Base-by-base conservation (phyloP, 116 monocot species). In the Trichopus zeylanicus region DNA sequence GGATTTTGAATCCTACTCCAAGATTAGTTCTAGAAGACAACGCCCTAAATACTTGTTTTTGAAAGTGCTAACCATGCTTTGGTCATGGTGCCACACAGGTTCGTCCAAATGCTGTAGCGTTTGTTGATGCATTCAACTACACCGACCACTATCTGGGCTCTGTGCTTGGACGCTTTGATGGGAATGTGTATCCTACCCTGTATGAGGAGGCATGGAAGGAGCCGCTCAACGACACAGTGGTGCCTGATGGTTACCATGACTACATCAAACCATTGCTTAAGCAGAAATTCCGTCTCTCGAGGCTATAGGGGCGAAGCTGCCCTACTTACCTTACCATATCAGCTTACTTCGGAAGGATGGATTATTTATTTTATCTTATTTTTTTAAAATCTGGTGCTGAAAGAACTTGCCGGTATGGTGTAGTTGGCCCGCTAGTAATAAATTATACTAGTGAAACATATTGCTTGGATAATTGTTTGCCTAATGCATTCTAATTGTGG, bases 121-220 rank as follows among this genome's bases (percentile, higher is more conserved):
- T 91, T 19, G 91, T 91, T 19, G 97, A 97, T 69, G 81, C 87
- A 19, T 97, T 91, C 46, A 91, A 97, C 82, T 91, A 97, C 77
- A 87, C 87, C 0, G 87, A 97, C 32, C 87, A 91, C 38, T 91
- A 77, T 56, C 51, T 97, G 55, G 83, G 79, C 2, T 91, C 97
- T 0, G 59, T 80, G 25, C 73, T 97, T 51, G 97, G 97, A 19
- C 79, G 91, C 13, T 87, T 85, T 34, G 91, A 97, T 71, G 97
- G 91, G 16, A 97, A 91, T 33, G 97, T 91, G 8, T 97, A 97
- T 58, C 87, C 78, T 5, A 60, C 76, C 31, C 84, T 97, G 56
- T 91, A 97, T 28, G 80, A 81, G 26, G 75, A 67, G 30, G 87
- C 87, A 11, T 86, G 78, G 87, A 87, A 91, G 61, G 97, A 97